phyloP scores from a whole-genome alignment of 108 stramenopile genomes.

The Nannochloropsis salina region DNA sequence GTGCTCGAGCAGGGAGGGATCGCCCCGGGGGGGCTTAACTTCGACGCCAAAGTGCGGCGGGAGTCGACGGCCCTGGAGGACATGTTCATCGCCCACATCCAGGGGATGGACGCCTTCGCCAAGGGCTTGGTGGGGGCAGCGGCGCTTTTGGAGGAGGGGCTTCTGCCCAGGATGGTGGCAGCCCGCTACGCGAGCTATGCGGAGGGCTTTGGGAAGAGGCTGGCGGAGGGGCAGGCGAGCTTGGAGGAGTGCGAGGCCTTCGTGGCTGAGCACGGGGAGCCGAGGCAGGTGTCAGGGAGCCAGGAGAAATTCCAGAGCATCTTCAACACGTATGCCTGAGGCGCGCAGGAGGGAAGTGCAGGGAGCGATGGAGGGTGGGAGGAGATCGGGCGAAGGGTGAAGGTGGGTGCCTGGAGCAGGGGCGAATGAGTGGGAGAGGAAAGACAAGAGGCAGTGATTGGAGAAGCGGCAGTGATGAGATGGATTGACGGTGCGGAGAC shows the following conservation, averaged over 20 bases:
- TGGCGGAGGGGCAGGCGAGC: constrained; percentile 54
- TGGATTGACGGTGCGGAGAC: too few relatives aligned
- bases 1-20: constrained; percentile 61
- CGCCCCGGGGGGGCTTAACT: constrained; percentile 61
- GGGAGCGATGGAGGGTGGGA: too few relatives aligned
- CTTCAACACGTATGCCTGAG: constrained; percentile 54
- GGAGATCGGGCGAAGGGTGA: too few relatives aligned
- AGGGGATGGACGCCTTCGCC: constrained; percentile 64
- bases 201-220: constrained; percentile 52
- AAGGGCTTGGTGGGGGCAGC: constrained; percentile 61
- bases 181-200: constrained; percentile 58
- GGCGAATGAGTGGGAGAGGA: background rate
- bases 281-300: constrained; percentile 54
- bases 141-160: constrained; percentile 54
- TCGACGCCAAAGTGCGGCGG: constrained; percentile 65
- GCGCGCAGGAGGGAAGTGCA: too few relatives aligned
- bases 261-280: constrained; percentile 54
- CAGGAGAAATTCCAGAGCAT: constrained; percentile 63
- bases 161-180: constrained; percentile 48
- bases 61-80: constrained; percentile 62
- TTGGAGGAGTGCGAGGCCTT: constrained; percentile 59
- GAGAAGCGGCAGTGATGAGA: too few relatives aligned
- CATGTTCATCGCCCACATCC: constrained; percentile 63
- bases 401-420: background rate
- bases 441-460: too few relatives aligned